Percentiles rank a stretch among this genome's conserved stretches.
Evolutionary conservation across 176 grass and related monocot genomes (phyloP).

Genomic region (Zizania latifolia): DNA sequence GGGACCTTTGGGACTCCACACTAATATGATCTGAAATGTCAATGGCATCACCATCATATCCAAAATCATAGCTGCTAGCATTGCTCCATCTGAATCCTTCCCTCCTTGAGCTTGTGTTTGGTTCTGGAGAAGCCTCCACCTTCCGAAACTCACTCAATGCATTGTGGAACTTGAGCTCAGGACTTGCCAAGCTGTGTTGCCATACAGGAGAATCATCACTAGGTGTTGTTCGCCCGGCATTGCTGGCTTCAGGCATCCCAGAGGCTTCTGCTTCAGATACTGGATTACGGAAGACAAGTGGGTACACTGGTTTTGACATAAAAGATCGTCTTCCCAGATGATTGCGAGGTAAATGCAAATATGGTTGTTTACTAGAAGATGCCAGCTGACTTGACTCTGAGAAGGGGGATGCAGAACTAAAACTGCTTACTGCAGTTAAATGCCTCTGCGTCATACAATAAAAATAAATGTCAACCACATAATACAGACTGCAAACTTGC

Average conservation of each 20-base stretch:
- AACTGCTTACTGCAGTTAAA: conserved; percentile 61
- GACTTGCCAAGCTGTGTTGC: conserved; percentile 50
- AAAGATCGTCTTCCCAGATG: conserved; percentile 73
- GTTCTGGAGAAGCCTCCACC: conserved; percentile 71
- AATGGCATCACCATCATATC: conserved; percentile 73
- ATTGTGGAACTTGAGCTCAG: conserved; percentile 70
- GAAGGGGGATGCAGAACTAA: conserved; percentile 73
- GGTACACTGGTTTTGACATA: conserved; percentile 96
- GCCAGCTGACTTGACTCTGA: conserved; percentile 70
- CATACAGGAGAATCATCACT: conserved; percentile 75
- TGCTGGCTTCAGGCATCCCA: conserved; percentile 54
- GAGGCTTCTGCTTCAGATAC: conserved; percentile 66
- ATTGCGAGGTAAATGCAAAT: conserved; percentile 49
- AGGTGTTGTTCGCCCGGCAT: conserved; percentile 50
- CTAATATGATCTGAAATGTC: conserved; percentile 72
- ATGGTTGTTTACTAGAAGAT: conserved; percentile 62
- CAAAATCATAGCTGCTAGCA: conserved; percentile 84
- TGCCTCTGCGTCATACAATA: conserved; percentile 55
- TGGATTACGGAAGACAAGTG: conserved; percentile 76
- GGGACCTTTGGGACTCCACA: conserved; percentile 56
- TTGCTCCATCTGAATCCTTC: conserved; percentile 98
- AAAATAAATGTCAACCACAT: conserved; percentile 12
- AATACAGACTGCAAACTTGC: not conserved
- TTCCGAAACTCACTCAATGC: conserved; percentile 70
- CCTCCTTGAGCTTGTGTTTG: conserved; percentile 60